These are phyloP conservation scores for Thelonectria discophora DNA, from an alignment of 2,329 filamentous ascomycete species.

Conservation along the genomic window DNA sequence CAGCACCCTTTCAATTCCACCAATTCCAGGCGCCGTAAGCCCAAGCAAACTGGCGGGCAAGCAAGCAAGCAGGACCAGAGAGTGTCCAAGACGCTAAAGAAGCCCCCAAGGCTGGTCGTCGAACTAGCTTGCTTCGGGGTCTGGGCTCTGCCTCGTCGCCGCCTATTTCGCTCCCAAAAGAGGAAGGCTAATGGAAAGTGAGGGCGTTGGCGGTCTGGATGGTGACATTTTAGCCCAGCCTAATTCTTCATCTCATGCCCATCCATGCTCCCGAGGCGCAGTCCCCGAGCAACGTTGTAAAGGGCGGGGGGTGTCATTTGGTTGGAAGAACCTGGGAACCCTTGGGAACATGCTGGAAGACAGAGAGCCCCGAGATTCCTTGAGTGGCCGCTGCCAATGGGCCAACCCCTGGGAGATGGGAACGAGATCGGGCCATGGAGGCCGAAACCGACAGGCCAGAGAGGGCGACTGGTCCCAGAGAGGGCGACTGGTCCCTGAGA, in stretches of 20 bases:
- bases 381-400: neutral
- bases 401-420: neutral
- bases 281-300: conserved; percentile 8
- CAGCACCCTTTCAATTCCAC: neutral
- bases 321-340: conserved; percentile 5
- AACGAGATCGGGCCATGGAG: conserved; percentile 17
- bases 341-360: neutral
- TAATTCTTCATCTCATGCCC: neutral
- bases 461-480: no score
- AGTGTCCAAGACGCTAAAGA: conserved; percentile 1
- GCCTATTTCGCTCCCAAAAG: neutral
- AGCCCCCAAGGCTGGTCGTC: neutral
- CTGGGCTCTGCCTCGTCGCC: neutral
- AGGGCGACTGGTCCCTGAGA: no score
- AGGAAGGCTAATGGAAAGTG: neutral
- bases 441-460: neutral
- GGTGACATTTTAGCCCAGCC: conserved; percentile 5
- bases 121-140: neutral
- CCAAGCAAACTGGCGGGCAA: neutral
- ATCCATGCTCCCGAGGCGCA: conserved; percentile 5
- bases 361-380: neutral
- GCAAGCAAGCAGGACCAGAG: no score
- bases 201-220: neutral
- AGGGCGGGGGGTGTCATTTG: neutral
- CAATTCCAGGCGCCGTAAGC: neutral